Base-by-base conservation (phyloP, 192 early-diverging fungal species). In the Bifiguratus adelaidae region DNA sequence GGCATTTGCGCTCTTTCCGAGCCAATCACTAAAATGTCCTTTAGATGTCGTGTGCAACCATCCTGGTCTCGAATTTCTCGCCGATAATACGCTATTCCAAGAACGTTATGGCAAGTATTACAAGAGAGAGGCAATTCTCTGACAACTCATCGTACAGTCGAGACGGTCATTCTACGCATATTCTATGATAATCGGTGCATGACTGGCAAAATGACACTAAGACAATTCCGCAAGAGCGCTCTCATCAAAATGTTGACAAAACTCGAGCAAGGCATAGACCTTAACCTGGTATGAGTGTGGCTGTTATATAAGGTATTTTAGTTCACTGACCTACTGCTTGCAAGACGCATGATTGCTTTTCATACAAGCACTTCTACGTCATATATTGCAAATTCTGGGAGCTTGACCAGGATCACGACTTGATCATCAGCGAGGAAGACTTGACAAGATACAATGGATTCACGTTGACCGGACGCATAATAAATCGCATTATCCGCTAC, bases 331-430 rank as follows among this genome's bases (percentile, higher is more conserved):
- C 47, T 4, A 1, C 7, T 19, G 21, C 11, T 18, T 2, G 63
- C 4, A 61, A 83, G 66, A 80, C 74, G 5, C 83, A 86, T 15
- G 83, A 89, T 61, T 74, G 83, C 30, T 95, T 97, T 52, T 94
- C 91, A 4, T 97, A 97, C 69, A 91, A 92, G 61, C 94, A 97
- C 55, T 97, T 95, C 54, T 97, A 97, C 58, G 94, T 97, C 18
- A 76, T 97, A 2, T 97, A 94, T 56, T 95, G 90, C 74, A 93
- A 89, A 60, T 97, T 97, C 61, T 97, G 88, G 85, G 88, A 88
- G 53, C 68, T 95, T 38, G 94, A 97, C 67, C 61, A 73, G 19
- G 89, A 95, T 57, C 90, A 90, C 45, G 87, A 94, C 55, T 70
- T 89, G 47, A 58, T 86, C 26, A 72, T 95, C 35, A 71, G 79